A percentile compares a stretch with the other conserved stretches of the same genome.
Conservation (phyloP, 805 yeast species). For the Ogataea pini region DNA sequence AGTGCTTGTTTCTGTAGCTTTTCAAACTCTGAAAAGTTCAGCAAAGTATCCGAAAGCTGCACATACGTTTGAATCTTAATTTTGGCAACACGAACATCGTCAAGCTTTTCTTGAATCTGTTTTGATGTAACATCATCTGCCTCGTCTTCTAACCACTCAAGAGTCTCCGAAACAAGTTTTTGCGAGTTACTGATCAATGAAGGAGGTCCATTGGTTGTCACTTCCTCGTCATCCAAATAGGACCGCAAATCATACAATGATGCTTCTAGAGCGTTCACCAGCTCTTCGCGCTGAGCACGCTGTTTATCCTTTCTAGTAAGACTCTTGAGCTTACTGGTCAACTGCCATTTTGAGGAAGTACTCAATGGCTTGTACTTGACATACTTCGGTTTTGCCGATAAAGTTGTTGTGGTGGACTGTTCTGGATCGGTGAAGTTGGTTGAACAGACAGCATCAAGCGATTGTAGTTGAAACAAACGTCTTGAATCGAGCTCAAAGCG, state of each 20-base stretch:
- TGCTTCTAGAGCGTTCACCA: slow-evolving; percentile 70
- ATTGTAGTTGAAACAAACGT: slow-evolving; percentile 48
- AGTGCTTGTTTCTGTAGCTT: slow-evolving; percentile 45
- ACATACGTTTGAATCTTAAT: slow-evolving; percentile 40
- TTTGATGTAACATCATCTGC: slow-evolving; percentile 50
- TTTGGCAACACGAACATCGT: slow-evolving; percentile 32
- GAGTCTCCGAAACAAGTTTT: slow-evolving; percentile 43
- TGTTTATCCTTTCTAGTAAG: slow-evolving; percentile 58
- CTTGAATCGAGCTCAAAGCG: slow-evolving; percentile 16
- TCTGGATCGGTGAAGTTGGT: slow-evolving; percentile 15
- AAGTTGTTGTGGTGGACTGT: slow-evolving; percentile 18
- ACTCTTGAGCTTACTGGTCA: slow-evolving; percentile 49
- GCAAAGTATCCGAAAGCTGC: slow-evolving; percentile 45
- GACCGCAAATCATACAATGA: slow-evolving; percentile 69
- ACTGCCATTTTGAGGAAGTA: slow-evolving; percentile 44
- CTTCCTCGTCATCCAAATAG: slow-evolving; percentile 56
- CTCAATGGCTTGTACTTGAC: slow-evolving; percentile 51
- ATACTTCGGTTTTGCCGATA: slow-evolving; percentile 35
- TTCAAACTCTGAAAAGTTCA: slow-evolving; percentile 47
- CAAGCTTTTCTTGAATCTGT: slow-evolving; percentile 40
- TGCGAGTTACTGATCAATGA: slow-evolving; percentile 40
- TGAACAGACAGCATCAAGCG: slow-evolving; percentile 39
- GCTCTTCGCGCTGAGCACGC: slow-evolving; percentile 53
- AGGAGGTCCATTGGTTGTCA: slow-evolving; percentile 42
- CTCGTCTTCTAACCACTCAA: slow-evolving; percentile 81